Evolutionary conservation across 331 rosid genomes (phyloP).

Genomic region (Pyrus hybrid): DNA sequence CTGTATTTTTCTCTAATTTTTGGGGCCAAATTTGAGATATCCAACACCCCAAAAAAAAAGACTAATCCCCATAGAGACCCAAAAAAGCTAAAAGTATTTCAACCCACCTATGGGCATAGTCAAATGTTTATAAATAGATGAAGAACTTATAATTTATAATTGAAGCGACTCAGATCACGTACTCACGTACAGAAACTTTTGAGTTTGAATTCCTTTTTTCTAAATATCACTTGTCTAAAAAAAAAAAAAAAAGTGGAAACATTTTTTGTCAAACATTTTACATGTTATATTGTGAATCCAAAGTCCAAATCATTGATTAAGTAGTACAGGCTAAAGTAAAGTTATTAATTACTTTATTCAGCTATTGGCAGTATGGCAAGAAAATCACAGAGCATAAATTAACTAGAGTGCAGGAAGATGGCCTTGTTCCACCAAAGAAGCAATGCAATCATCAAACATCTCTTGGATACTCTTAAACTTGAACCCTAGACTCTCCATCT

Average conservation of each 20-base stretch:
- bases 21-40: too few species aligned
- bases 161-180: too few species aligned
- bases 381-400: not conserved
- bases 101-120: too few species aligned
- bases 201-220: too few species aligned
- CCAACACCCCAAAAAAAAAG: too few species aligned
- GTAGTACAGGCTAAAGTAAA: not conserved
- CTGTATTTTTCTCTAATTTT: too few species aligned
- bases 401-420: slow-evolving; percentile 20
- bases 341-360: not conserved
- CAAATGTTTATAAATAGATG: too few species aligned
- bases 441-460: slow-evolving; percentile 79
- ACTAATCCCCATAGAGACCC: too few species aligned
- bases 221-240: not conserved
- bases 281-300: not conserved
- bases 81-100: too few species aligned
- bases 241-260: too few species aligned
- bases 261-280: not conserved
- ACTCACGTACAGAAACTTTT: too few species aligned
- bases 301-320: not conserved
- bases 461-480: slow-evolving; percentile 57
- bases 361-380: not conserved
- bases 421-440: slow-evolving; percentile 49
- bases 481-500: slow-evolving; percentile 49
- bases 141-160: too few species aligned